Evolutionary conservation across 2,329 filamentous ascomycete genomes (phyloP), one percentile per base, ranked within the genome.

Genomic region (Pseudogymnoascus sp.): DNA sequence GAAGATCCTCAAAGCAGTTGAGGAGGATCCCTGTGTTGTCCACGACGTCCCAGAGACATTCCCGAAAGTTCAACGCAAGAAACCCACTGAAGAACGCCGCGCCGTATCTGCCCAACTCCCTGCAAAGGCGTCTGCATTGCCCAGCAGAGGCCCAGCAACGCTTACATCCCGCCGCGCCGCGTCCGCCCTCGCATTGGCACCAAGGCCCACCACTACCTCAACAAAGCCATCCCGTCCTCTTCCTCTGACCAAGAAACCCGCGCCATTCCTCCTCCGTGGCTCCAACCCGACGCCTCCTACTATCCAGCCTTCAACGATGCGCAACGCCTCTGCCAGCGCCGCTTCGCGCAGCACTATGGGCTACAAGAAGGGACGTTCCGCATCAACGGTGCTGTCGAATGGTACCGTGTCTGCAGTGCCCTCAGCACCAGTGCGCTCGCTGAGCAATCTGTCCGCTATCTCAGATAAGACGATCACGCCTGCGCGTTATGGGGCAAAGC

Each of bases 311-410:
- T 79, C 80, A n/a, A 72, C 75, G 8, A 79, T 84, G 68, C 84
- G 86, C 56, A 83, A 85, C 67, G 81, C 81, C 7, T 79, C 83
- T 10, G 87, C 89, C 1, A 81, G 84, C 21, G 84, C 84, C 5
- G 86, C 86, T 5, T 96, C 92, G 1, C 85, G 87, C 66, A 93
- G 86, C 63, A 96, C 92, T 0, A 82, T 96, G 44, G 93, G 93
- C 14, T 96, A 96, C 73, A 90, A 84, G 63, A 91, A 89, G 73
- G 92, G 93, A 36, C 84, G 90, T 36, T 77, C 78, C 10, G 77
- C 81, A 2, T 79, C 79, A 18, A 74, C 74, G 6, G 73, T 73
- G 25, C 67, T 80, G 4, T 71, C 68, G 14, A 66, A 64, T 11
- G 64, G 62, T 56, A 66, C 59, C 25, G 25, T 14, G n/a, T 37